Evolutionary conservation across 1,139 yeast genomes (phyloP), one percentile per base, ranked within the genome.

Genomic region (Pneumocystis wakefieldiae): DNA sequence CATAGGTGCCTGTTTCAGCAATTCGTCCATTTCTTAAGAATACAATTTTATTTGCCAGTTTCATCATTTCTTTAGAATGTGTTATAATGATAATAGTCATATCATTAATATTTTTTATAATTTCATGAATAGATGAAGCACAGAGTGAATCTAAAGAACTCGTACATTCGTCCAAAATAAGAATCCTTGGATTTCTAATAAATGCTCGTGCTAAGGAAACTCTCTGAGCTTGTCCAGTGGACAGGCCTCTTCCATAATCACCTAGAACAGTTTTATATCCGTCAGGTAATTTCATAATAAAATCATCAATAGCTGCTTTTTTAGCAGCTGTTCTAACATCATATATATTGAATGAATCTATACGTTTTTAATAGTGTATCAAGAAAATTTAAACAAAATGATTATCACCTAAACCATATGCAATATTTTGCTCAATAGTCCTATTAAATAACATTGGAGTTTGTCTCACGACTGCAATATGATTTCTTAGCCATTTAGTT

Each of bases 211-310:
- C 96, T 67, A 89, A 81, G 3, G 96, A 96, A 60, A 89, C 82
- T 70, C 96, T 79, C 75, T 89, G 97, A 72, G 87, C 87, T 72
- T 89, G 96, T 5, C 97, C 97, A 53, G 96, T 96, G 70, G 86
- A 82, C 67, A 84, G 74, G 60, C 75, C 77, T 65, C 74, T 73
- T 57, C 83, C 81, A 1, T 85, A 81, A 66, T 76, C 78, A 1
- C 86, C 86, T 36, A 84, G 79, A 37, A 76, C 73, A 0, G 87
- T 83, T 62, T 83, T 81, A 32, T 76, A 70, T 0, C 79, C 79
- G 1, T 76, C 76, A 15, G 77, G 70, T 67, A 77, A 66, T 19
- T 69, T 68, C 63, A 70, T 70, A 61, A 77, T 75, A 63, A 77
- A 76, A 55, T 76, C 77, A 70, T 74, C 76, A 5, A 79, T 78